These are phyloP conservation scores for Scheffersomyces amazonensis DNA, from an alignment of 805 yeast species.

Conservation along the genomic window DNA sequence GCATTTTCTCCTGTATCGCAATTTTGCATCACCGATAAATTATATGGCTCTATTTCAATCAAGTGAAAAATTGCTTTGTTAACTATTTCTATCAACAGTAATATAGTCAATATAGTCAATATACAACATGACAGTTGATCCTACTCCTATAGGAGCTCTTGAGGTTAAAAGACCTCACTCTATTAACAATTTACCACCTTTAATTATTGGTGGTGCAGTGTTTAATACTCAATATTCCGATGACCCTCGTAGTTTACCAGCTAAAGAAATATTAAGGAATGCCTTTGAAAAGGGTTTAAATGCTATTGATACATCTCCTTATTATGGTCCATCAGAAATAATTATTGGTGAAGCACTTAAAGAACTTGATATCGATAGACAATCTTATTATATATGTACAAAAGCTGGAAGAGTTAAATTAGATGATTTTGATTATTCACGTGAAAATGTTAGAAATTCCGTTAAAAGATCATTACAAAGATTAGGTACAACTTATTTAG, in stretches of 20 bases:
- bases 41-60: no score
- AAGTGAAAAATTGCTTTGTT: no score
- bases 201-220: slow-evolving; percentile 86
- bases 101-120: no score
- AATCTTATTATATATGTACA: slow-evolving; percentile 68
- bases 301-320: slow-evolving; percentile 90
- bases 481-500: slow-evolving; percentile 66
- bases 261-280: slow-evolving; percentile 49
- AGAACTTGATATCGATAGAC: slow-evolving; percentile 44
- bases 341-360: slow-evolving; percentile 66
- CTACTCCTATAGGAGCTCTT: slow-evolving; percentile 16
- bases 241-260: slow-evolving; percentile 61
- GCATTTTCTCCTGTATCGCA: no score
- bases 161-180: slow-evolving; percentile 18
- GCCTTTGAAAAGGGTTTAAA: slow-evolving; percentile 69
- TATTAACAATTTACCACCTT: slow-evolving; percentile 44
- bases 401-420: slow-evolving; percentile 78
- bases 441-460: slow-evolving; percentile 56
- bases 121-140: not conserved
- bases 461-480: slow-evolving; percentile 66
- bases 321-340: slow-evolving; percentile 85
- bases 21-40: no score
- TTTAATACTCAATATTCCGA: slow-evolving; percentile 78
- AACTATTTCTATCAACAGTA: no score
- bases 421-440: slow-evolving; percentile 73